Evolutionary conservation across 495 filamentous ascomycete species (phyloP).

Genomic region (Xylaria nigripes): DNA sequence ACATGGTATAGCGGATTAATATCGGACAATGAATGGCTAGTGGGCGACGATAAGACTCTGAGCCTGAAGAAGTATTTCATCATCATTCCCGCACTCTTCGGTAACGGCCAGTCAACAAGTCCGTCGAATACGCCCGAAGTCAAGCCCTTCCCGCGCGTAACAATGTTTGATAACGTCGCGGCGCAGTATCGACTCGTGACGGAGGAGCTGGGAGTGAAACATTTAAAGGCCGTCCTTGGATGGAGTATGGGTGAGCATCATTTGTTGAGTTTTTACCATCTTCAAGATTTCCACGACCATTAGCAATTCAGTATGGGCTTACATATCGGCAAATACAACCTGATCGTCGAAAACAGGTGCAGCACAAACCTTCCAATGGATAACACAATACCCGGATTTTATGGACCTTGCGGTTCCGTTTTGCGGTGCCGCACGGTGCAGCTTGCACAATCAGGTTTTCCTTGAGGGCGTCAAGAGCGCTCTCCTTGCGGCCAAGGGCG

Average conservation of each 20-base stretch:
- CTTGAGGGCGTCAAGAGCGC: constrained; percentile 63
- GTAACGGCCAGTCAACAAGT: constrained; percentile 63
- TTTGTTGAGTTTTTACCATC: not conserved
- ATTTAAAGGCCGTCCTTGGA: constrained; percentile 55
- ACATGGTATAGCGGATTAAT: constrained; percentile 60
- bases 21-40: constrained; percentile 58
- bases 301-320: too few relatives aligned
- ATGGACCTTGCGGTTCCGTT: constrained; percentile 60
- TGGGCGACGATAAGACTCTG: constrained; percentile 53
- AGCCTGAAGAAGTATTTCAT: constrained; percentile 59
- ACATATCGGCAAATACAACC: not conserved
- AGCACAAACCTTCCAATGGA: constrained; percentile 49
- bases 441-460: constrained; percentile 65
- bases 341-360: constrained; percentile 2
- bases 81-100: constrained; percentile 62
- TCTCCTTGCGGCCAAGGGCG: constrained; percentile 53
- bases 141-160: constrained; percentile 51
- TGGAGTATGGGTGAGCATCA: constrained; percentile 55
- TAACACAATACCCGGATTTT: constrained; percentile 61
- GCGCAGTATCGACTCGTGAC: constrained; percentile 60
- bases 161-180: constrained; percentile 62
- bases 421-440: constrained; percentile 59
- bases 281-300: too few relatives aligned
- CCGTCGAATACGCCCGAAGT: constrained; percentile 48
- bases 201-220: constrained; percentile 52